phyloP scores from a whole-genome alignment of 768 basidiomycete genomes.

The Boletellus ananas region DNA sequence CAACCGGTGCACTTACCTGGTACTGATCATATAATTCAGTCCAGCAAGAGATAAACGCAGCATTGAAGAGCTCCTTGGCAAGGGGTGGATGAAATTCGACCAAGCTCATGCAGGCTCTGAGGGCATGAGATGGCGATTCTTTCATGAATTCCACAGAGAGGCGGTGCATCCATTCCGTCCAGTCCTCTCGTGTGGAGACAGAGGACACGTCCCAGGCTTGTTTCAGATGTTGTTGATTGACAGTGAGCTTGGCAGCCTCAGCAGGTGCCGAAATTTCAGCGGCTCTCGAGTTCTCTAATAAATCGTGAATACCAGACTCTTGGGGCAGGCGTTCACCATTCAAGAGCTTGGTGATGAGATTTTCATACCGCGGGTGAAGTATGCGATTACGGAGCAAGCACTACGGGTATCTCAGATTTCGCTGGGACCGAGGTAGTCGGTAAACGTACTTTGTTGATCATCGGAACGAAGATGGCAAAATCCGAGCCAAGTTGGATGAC shows the following conservation, averaged over 20 bases:
- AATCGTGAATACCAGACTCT: conserved; percentile 70
- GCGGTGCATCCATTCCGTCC: conserved; percentile 93
- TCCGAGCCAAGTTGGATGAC: conserved; percentile 93
- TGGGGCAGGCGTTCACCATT: conserved; percentile 91
- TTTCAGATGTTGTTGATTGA: conserved; percentile 96
- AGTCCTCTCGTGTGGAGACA: conserved; percentile 77
- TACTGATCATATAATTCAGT: conserved; percentile 93
- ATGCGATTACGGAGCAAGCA: conserved; percentile 74
- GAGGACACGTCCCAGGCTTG: conserved; percentile 91
- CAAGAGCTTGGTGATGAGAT: conserved; percentile 80
- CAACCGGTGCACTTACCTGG: conserved; percentile 52
- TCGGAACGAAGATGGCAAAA: conserved; percentile 96
- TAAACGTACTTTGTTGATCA: conserved; percentile 79
- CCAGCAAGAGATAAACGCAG: conserved; percentile 98
- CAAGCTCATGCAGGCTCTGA: conserved; percentile 91
- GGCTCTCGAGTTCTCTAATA: conserved; percentile 60
- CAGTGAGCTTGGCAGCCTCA: conserved; percentile 83
- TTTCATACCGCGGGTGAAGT: conserved; percentile 80
- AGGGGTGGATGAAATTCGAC: conserved; percentile 90
- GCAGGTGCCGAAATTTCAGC: conserved; percentile 79
- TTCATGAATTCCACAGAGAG: conserved; percentile 96
- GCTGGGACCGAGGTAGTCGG: background rate
- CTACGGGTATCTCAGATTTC: conserved; percentile 37
- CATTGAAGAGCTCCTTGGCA: conserved; percentile 94
- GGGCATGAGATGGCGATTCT: conserved; percentile 96